Evolutionary conservation across 2,329 filamentous ascomycete species (phyloP).

Genomic region (Chaetothyriales sp.): DNA sequence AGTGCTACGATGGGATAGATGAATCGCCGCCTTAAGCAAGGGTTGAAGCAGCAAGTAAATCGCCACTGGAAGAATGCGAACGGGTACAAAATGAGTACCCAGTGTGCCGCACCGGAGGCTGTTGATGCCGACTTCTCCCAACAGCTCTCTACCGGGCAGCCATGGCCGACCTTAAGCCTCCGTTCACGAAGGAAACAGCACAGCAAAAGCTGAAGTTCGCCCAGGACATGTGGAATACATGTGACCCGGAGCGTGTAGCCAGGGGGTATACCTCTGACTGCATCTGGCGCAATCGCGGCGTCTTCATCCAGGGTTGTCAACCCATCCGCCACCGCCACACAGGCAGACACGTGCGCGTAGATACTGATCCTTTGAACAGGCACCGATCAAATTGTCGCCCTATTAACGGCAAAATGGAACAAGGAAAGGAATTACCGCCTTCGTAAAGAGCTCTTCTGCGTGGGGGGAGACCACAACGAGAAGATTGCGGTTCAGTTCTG

Average conservation of each 20-base stretch:
- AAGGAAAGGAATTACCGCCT: conserved; percentile 59
- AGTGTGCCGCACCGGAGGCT: background rate
- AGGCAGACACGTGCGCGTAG: background rate
- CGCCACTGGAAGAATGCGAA: background rate
- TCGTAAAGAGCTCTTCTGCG: conserved; percentile 65
- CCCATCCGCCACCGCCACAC: background rate
- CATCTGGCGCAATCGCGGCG: conserved; percentile 66
- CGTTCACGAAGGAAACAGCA: conserved; percentile 63
- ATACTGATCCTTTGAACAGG: background rate
- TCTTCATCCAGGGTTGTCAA: conserved; percentile 48
- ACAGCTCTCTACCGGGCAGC: no score
- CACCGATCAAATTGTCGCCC: conserved; percentile 51
- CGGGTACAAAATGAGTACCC: background rate
- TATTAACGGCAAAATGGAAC: conserved; percentile 61
- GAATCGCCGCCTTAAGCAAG: background rate
- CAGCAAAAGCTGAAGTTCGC: conserved; percentile 67
- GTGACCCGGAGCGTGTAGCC: conserved; percentile 50
- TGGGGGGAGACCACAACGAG: conserved; percentile 8
- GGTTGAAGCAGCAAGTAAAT: background rate
- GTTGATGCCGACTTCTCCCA: background rate
- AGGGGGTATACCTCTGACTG: conserved; percentile 61
- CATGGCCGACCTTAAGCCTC: conserved; percentile 42
- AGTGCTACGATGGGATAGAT: no score
- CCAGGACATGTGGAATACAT: conserved; percentile 71
- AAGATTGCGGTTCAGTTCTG: conserved; percentile 82